Conservation (phyloP, 176 grass and related monocot genomes). For the Paspalum notatum region DNA sequence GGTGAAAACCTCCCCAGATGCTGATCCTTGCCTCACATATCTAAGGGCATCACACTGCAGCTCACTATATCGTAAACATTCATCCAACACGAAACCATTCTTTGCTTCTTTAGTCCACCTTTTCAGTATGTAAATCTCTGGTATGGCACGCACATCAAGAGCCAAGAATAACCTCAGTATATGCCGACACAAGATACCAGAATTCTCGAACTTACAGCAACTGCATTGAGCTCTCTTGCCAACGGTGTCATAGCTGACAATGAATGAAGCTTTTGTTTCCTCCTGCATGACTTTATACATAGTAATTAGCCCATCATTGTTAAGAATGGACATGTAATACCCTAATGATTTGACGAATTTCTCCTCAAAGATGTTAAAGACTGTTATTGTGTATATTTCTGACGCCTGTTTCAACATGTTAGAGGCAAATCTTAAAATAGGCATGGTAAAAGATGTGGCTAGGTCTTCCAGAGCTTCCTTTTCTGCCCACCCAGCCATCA, state of each 20-base stretch:
- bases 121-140: conserved; percentile 72
- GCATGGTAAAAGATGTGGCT: conserved; percentile 65
- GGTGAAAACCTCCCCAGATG: conserved; percentile 52
- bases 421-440: conserved; percentile 61
- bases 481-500: conserved; percentile 65
- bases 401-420: conserved; percentile 57
- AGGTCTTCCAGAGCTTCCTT: conserved; percentile 70
- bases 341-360: conserved; percentile 59
- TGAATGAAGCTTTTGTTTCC: conserved; percentile 34
- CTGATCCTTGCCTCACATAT: conserved; percentile 70
- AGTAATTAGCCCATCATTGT: conserved; percentile 50
- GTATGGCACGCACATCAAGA: conserved; percentile 55
- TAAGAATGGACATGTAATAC: conserved; percentile 58
- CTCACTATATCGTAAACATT: conserved; percentile 56
- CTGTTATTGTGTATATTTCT: conserved; percentile 55
- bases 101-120: conserved; percentile 78
- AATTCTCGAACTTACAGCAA: conserved; percentile 68
- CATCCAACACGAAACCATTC: conserved; percentile 66
- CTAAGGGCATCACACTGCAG: conserved; percentile 69
- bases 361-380: conserved; percentile 67
- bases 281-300: conserved; percentile 55
- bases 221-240: conserved; percentile 55
- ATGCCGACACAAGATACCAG: conserved; percentile 64
- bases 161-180: conserved; percentile 67
- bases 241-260: conserved; percentile 49